Base-by-base conservation (phyloP, 345 rosid genomes). In the Microthlaspi erraticum region DNA sequence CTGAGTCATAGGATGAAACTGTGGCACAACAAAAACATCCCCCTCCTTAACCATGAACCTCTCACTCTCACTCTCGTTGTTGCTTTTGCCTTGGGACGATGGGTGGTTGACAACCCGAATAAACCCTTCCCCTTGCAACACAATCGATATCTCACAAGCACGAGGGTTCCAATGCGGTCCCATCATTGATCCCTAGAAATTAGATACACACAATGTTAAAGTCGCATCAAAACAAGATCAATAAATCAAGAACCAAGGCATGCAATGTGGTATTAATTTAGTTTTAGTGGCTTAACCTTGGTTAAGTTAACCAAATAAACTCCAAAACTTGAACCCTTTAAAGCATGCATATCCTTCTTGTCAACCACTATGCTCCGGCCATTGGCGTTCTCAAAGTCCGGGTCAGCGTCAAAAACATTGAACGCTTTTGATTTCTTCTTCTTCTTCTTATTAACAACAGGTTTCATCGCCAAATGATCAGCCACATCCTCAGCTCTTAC, bases 91-190 rank as follows among this genome's bases (percentile, higher is more conserved):
- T 60, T 60, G 50, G 1, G 9, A 29, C 52, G 16, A 49, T 23
- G 79, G 87, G 31, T 76, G 88, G 81, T 42, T 34, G 16, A 74
- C 89, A 69, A 88, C 85, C 20, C 85, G 77, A 60, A 91, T 58
- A 92, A 94, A 88, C 42, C 97, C 99, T 74, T 68, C 29, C 31
- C 99, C 99, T 6, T 72, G 78, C 26, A 94, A 14, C 52, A 85
- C 98, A 42, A 89, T 41, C 16, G 88, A 83, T 62, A 91, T 80
- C 83, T 91, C 99, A 1, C 78, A 81, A 1, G 89, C 95, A 60
- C 57, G 75, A 11, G 95, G 96, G 69, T 89, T 91, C 99, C 99
- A 94, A 20, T 89, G 99, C 6, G 96, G 99, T 19, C 84, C 99
- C 92, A 91, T 82, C 89, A 94, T 89, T 3, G 96, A 87, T 18